These are phyloP conservation scores for Straminergon stramineum DNA, from an alignment of 225 moss, liverwort and hornwort species.

Conservation along the genomic window DNA sequence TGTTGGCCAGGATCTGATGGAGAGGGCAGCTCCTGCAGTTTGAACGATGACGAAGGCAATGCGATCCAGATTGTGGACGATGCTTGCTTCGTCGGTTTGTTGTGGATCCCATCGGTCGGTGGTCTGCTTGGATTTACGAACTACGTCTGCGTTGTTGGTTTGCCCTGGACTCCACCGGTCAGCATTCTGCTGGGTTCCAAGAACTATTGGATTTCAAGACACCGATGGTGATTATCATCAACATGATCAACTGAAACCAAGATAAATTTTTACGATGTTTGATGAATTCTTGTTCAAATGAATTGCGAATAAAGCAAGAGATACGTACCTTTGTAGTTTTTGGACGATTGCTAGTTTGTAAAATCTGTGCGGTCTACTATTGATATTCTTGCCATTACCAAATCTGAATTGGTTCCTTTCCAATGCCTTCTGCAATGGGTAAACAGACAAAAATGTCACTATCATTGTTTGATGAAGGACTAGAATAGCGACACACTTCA, in stretches of 20 bases:
- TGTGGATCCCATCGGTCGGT: rapidly evolving
- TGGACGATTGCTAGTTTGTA: background rate
- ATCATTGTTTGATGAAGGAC: background rate
- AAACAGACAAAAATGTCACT: rapidly evolving
- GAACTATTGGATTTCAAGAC: background rate
- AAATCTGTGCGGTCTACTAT: rapidly evolving
- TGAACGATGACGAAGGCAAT: rapidly evolving
- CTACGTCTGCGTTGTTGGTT: rapidly evolving
- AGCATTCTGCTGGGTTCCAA: rapidly evolving
- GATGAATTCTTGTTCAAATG: background rate
- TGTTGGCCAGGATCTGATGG: rapidly evolving
- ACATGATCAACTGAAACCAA: background rate
- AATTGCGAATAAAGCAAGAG: background rate
- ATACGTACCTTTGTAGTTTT: background rate
- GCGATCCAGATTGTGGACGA: rapidly evolving
- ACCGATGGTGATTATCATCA: rapidly evolving
- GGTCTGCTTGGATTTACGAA: rapidly evolving
- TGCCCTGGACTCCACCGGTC: rapidly evolving
- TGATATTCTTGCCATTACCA: background rate
- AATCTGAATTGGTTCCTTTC: background rate
- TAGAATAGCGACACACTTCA: background rate
- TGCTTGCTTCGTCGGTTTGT: rapidly evolving
- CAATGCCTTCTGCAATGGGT: rapidly evolving
- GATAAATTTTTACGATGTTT: rapidly evolving
- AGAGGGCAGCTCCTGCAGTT: rapidly evolving